phyloP scores from a whole-genome alignment of 2,329 filamentous ascomycete genomes.

The Aureobasidium sp. region DNA sequence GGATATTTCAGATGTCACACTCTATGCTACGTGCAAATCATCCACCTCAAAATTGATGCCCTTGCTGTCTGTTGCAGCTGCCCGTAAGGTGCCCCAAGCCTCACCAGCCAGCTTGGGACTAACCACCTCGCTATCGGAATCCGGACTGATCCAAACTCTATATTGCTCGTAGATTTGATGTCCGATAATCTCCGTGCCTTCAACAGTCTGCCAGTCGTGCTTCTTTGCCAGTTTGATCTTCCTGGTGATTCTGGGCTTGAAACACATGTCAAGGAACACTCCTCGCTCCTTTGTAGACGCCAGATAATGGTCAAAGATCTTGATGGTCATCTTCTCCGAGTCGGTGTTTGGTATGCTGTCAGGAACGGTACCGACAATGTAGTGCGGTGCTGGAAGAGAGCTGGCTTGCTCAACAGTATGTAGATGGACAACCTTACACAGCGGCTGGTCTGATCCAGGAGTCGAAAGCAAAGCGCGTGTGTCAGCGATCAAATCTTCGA shows the following conservation, averaged over 20 bases:
- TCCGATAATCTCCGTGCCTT: constrained; percentile 37
- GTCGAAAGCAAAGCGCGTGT: background rate
- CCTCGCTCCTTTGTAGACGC: constrained; percentile 23
- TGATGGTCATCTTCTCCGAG: constrained; percentile 25
- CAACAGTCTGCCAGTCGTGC: constrained; percentile 32
- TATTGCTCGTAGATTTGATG: constrained; percentile 38
- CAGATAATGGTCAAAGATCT: constrained; percentile 27
- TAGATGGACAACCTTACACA: constrained; percentile 27
- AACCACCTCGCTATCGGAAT: background rate
- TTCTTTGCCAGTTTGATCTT: constrained; percentile 30
- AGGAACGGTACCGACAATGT: constrained; percentile 34
- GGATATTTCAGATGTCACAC: background rate
- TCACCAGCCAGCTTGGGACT: background rate
- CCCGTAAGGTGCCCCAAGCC: background rate
- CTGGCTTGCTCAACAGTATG: constrained; percentile 24
- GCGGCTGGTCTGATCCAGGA: background rate
- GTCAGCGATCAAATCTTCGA: constrained; percentile 15
- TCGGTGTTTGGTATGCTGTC: constrained; percentile 31
- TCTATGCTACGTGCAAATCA: background rate
- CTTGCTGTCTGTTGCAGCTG: background rate
- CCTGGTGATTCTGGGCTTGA: constrained; percentile 35
- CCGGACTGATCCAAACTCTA: constrained; percentile 27
- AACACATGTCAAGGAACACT: constrained; percentile 38
- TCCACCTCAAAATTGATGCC: constrained; percentile 7
- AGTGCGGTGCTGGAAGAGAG: constrained; percentile 25